These are phyloP conservation scores for Begonia fuchsioides DNA, from an alignment of 306 rosid species.

Conservation along the genomic window DNA sequence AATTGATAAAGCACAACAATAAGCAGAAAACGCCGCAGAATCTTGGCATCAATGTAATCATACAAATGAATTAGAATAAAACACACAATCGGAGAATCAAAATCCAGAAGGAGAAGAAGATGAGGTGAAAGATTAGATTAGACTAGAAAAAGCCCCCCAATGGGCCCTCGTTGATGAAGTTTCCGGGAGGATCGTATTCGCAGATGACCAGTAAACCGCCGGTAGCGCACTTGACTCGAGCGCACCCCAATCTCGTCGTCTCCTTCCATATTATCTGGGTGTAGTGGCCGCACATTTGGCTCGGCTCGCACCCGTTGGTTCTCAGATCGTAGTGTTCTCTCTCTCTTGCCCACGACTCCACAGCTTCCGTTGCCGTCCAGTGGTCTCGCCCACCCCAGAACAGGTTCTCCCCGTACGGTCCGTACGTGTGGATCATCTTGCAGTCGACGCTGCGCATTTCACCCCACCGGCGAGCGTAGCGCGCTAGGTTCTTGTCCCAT, in stretches of 20 bases:
- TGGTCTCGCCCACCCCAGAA: constrained; percentile 31
- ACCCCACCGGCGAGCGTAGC: constrained; percentile 20
- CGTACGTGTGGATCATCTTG: constrained; percentile 20
- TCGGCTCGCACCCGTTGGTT: constrained; percentile 10
- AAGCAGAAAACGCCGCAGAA: too few species aligned
- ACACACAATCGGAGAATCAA: too few species aligned
- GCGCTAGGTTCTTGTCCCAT: constrained; percentile 37
- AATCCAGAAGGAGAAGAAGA: too few species aligned
- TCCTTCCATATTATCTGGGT: constrained; percentile 62
- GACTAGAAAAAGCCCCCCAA: not conserved
- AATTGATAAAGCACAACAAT: too few species aligned
- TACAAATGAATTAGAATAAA: too few species aligned
- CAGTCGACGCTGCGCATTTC: constrained; percentile 20
- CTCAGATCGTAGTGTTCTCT: constrained; percentile 2
- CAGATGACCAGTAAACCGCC: constrained; percentile 20
- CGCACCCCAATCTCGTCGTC: constrained; percentile 31
- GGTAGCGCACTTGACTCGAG: constrained; percentile 15
- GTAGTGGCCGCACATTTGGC: constrained; percentile 41
- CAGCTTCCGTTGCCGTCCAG: constrained; percentile 27
- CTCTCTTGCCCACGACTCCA: constrained; percentile 31
- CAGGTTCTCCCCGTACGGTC: constrained; percentile 41
- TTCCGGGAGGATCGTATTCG: constrained; percentile 61
- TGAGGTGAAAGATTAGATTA: too few species aligned
- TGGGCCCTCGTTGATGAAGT: constrained; percentile 29
- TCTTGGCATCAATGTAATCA: too few species aligned